Conservation (phyloP, 1,284 basidiomycete species). For the Taiwanofungus camphoratus region DNA sequence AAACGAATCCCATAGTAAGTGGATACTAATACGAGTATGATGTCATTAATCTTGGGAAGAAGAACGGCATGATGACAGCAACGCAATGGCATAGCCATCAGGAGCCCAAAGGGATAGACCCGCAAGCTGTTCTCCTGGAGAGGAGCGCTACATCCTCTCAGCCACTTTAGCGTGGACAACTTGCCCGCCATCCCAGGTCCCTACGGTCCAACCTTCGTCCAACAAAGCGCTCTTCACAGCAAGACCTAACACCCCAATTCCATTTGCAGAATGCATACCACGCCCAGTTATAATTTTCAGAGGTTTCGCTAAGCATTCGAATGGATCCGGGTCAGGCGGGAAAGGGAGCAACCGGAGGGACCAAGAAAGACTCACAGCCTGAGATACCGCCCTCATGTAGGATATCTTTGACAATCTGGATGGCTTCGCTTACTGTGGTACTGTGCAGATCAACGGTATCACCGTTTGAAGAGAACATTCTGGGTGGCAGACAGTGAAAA, state of each 20-base stretch:
- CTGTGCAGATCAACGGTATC: constrained; percentile 67
- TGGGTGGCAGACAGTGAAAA: constrained; percentile 11
- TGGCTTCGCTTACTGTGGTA: constrained; percentile 57
- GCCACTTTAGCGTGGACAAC: constrained; percentile 33
- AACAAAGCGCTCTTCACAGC: constrained; percentile 54
- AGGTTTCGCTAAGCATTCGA: constrained; percentile 40
- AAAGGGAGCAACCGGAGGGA: neutral
- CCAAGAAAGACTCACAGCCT: constrained; percentile 34
- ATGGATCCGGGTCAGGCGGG: neutral
- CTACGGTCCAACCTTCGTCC: constrained; percentile 58
- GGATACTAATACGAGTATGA: too few species aligned
- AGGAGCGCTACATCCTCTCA: constrained; percentile 5
- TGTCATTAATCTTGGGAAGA: too few species aligned
- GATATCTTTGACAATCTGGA: constrained; percentile 56
- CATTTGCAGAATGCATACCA: constrained; percentile 60
- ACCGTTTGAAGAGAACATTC: constrained; percentile 34
- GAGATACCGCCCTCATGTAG: constrained; percentile 39
- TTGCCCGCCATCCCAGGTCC: constrained; percentile 58
- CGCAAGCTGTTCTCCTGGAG: too few species aligned
- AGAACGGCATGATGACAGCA: too few species aligned
- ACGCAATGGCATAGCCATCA: too few species aligned
- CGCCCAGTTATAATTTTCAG: constrained; percentile 70
- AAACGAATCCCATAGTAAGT: too few species aligned
- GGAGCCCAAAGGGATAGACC: too few species aligned
- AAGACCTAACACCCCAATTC: constrained; percentile 63